Conservation (phyloP, 1,284 basidiomycete genomes). For the Ceratobasidium theobromae region DNA sequence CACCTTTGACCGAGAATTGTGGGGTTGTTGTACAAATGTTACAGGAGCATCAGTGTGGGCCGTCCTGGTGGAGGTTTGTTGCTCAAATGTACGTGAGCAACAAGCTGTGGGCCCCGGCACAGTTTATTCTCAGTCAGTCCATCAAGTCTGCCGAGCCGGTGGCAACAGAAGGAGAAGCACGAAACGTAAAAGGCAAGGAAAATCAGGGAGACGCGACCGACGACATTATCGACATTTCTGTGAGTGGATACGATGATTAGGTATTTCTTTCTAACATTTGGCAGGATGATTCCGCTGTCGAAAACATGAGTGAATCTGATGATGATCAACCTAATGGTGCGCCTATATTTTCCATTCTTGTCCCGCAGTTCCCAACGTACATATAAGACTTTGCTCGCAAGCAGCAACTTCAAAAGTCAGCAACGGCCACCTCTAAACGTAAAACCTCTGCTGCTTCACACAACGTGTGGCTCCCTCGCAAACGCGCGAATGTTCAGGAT, state of each 20-base stretch:
- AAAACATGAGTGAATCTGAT: conserved; percentile 22
- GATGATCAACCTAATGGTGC: conserved; percentile 7
- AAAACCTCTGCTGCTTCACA: not conserved
- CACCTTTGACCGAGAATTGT: conserved; percentile 9
- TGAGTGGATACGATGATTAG: no score
- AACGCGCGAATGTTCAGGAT: conserved; percentile 12
- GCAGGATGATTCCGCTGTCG: conserved; percentile 16
- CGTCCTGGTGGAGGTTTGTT: conserved; percentile 25
- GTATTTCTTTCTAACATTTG: no score
- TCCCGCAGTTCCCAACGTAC: not conserved
- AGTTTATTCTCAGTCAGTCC: conserved; percentile 10
- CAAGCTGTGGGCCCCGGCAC: conserved; percentile 26
- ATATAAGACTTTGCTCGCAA: conserved; percentile 2
- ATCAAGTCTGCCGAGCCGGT: conserved; percentile 6
- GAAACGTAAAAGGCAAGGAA: conserved; percentile 20
- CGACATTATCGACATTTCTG: conserved; percentile 29
- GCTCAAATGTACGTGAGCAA: conserved; percentile 28
- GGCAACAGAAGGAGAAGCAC: not conserved
- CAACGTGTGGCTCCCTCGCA: conserved; percentile 23
- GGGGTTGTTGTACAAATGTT: conserved; percentile 11
- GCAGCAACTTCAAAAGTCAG: conserved; percentile 1
- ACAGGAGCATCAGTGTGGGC: conserved; percentile 18
- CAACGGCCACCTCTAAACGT: not conserved
- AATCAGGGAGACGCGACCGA: not conserved
- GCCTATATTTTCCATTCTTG: not conserved